A percentile compares a stretch with the other conserved stretches of the same genome.
These are phyloP conservation scores for Coleophoma cylindrospora DNA, from an alignment of 2,329 filamentous ascomycete species.

Conservation along the genomic window DNA sequence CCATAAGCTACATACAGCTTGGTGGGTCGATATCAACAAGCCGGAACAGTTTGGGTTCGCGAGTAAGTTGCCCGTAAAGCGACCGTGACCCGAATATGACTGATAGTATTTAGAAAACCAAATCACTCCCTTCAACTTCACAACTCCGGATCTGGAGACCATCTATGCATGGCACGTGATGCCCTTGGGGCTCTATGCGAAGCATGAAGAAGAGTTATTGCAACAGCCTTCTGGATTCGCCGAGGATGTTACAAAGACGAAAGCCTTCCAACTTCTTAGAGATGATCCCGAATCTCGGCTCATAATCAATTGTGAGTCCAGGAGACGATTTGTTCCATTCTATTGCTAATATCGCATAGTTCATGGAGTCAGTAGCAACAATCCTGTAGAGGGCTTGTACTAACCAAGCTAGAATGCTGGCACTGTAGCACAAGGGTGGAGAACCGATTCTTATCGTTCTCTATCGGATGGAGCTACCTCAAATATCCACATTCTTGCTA, in stretches of 20 bases:
- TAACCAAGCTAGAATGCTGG: constrained; percentile 65
- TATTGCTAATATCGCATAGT: constrained; percentile 35
- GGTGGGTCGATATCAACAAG: constrained; percentile 67
- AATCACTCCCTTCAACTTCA: constrained; percentile 77
- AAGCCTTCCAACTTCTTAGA: constrained; percentile 56
- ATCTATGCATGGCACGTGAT: constrained; percentile 91
- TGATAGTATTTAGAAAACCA: constrained; percentile 60
- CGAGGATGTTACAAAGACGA: constrained; percentile 47
- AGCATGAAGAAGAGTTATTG: constrained; percentile 61
- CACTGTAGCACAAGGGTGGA: constrained; percentile 72
- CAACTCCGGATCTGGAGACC: constrained; percentile 68
- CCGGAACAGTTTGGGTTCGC: constrained; percentile 85
- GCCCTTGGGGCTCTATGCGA: constrained; percentile 69
- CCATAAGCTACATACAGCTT: constrained; percentile 69
- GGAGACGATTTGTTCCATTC: neutral
- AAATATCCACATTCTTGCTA: constrained; percentile 73
- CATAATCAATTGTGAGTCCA: constrained; percentile 55
- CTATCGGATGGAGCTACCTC: constrained; percentile 66
- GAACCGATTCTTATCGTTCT: constrained; percentile 73
- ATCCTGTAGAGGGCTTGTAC: neutral
- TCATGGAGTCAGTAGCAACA: constrained; percentile 48
- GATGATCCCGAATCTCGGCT: constrained; percentile 59
- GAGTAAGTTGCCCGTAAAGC: constrained; percentile 43
- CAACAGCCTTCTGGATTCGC: constrained; percentile 35
- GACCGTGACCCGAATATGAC: neutral